Base-by-base conservation (phyloP, 2,329 filamentous ascomycete species). In the Fusarium subglutinans region DNA sequence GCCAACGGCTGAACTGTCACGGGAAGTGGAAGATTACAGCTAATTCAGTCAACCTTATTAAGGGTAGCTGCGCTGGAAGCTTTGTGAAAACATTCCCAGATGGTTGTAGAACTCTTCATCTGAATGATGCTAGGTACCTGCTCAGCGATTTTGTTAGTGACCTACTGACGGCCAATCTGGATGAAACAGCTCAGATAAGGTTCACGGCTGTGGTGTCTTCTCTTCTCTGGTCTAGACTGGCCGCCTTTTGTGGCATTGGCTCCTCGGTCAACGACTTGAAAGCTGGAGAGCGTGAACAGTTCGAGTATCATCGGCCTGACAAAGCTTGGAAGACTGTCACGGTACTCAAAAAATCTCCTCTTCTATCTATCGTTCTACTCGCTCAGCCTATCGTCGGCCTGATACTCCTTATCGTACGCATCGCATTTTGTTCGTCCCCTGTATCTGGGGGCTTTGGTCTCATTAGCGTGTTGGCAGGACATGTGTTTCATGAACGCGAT, bases 401-500 rank as follows among this genome's bases (percentile, higher is more conserved):
- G 8, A 1, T 30, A 13, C 24, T 54, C 8, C 24, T 51, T 13
- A 40, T 18, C 13, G 6, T 5, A 18, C 43, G 44, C 10, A 51
- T 40, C 8, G 10, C 2, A 6, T 28, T 55, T 11, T 18, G 41
- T n/a, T 28, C 30, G 0, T 58, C 41, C 0, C 30, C 41, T 7
- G n/a, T 50, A 28, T 58, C 41, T 10, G 41, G 26, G 4, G 55
- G 18, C 10, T 35, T 37, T 48, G 40, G 41, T n/a, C 55, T 48
- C 10, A 12, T 37, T 3, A 28, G 55, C 3, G 30, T 37, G 4
- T 35, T 58, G 22, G 30, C 55, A 0, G n/a, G n/a, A 2, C 55
- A 58, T 4, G 1, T 5, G 2, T 5, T 5, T 12, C 3, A 47
- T 5, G 55, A 58, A 1, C 1, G 30, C 1, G 30, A 20, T 47